A percentile compares a stretch with the other conserved stretches of the same genome.
These are phyloP conservation scores for Protea cynaroides DNA, from an alignment of 164 flowering plant species.

Conservation along the genomic window DNA sequence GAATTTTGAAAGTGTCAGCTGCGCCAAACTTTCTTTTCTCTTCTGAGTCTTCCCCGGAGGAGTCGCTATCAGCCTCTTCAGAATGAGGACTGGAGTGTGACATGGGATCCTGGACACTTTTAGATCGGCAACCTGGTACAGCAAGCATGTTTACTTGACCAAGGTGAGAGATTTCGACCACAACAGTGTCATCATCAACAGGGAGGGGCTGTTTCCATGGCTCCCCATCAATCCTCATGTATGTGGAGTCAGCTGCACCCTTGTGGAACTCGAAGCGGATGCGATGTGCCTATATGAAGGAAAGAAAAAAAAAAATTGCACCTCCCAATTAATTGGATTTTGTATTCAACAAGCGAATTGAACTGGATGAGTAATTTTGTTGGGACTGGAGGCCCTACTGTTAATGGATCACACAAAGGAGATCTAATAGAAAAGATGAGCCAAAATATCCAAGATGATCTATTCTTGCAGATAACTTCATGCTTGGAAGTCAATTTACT, in stretches of 20 bases:
- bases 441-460: too few species aligned
- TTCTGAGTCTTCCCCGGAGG: slow-evolving; percentile 27
- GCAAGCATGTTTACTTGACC: slow-evolving; percentile 92
- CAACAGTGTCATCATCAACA: slow-evolving; percentile 66
- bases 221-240: slow-evolving; percentile 95
- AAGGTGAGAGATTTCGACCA: slow-evolving; percentile 69
- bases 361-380: background rate
- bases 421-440: too few species aligned
- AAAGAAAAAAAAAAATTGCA: slow-evolving; percentile 1
- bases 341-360: background rate
- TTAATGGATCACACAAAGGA: too few species aligned
- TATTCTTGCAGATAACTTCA: too few species aligned
- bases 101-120: slow-evolving; percentile 52
- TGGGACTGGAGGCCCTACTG: background rate
- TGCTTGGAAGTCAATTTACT: too few species aligned
- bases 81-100: slow-evolving; percentile 20
- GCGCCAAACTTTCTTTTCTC: slow-evolving; percentile 86
- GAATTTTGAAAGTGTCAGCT: slow-evolving; percentile 77
- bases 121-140: slow-evolving; percentile 41
- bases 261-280: slow-evolving; percentile 82
- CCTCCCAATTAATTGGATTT: background rate
- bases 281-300: slow-evolving; percentile 46
- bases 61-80: slow-evolving; percentile 26
- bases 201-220: slow-evolving; percentile 98
- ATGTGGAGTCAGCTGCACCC: slow-evolving; percentile 66